phyloP scores from a whole-genome alignment of 345 rosid genomes.

The Corymbia maculata region DNA sequence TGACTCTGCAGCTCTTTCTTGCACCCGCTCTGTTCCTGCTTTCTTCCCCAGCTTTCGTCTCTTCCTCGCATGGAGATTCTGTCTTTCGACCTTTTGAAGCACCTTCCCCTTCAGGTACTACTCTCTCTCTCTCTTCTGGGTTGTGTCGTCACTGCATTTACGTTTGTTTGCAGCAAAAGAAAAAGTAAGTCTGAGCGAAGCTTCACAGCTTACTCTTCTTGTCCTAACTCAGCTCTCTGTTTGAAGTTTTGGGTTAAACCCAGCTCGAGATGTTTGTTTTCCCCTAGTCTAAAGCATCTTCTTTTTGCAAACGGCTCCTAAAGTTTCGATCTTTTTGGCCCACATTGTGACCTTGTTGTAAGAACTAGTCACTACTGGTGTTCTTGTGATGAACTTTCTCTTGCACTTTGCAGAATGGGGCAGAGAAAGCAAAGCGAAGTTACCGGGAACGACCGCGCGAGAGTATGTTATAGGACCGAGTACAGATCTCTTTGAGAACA shows the following conservation, averaged over 20 bases:
- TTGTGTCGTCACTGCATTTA: background rate
- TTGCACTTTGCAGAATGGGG: background rate
- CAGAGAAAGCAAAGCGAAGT: background rate
- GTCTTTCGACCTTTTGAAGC: conserved; percentile 20
- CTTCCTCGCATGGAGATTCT: conserved; percentile 35
- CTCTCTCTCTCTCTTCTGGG: background rate
- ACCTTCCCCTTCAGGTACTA: conserved; percentile 46
- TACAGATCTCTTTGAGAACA: conserved; percentile 27
- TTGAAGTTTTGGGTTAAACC: background rate
- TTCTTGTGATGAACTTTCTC: background rate
- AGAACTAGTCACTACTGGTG: background rate
- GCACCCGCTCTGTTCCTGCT: conserved; percentile 13
- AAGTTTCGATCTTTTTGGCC: background rate
- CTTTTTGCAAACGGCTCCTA: background rate
- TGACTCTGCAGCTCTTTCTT: conserved; percentile 8
- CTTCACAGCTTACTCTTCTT: background rate
- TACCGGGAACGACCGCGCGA: background rate
- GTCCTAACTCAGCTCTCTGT: background rate
- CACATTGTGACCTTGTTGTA: background rate
- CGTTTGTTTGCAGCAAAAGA: background rate
- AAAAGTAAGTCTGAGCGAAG: background rate
- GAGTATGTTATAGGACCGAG: conserved; percentile 29
- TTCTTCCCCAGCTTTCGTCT: conserved; percentile 8
- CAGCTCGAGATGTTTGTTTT: background rate
- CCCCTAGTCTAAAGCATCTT: too few relatives aligned